Evolutionary conservation across 495 filamentous ascomycete species (phyloP), one percentile per base, ranked within the genome.

Genomic region (Lichina pygmaea): DNA sequence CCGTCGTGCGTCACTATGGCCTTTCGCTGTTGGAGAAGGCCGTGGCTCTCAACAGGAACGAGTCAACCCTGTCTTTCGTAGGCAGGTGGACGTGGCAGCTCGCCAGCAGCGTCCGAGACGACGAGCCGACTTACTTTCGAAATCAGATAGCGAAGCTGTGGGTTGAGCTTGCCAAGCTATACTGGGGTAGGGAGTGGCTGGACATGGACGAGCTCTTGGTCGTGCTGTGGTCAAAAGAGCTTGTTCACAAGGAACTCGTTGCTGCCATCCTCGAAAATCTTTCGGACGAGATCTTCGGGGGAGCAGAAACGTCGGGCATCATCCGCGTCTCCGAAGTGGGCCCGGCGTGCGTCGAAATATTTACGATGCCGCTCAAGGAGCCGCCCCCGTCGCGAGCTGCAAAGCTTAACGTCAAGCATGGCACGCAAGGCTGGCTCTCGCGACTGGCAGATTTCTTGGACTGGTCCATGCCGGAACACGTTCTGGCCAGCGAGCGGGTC

Each of bases 141-240:
- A 95, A 89, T 62, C 95, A 95, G 60, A 77, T 89, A 33, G 81
- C 84, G n/a, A 78, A 86, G 60, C 60, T 95, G 48, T 95, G 89
- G 91, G 79, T 83, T 7, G 89, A 94, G 57, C 61, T 93, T 44
- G 84, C 85, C 30, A 95, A 99, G 63, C 70, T 86, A 54, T 80
- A 72, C 53, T 99, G 91, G 91, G 83, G 66, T 8, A 64, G 70
- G 33, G 81, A 86, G 42, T 99, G 89, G 89, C 70, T 78, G 60
- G 74, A 91, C 57, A 94, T 99, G 89, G 89, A 99, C 55, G 65
- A 71, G 40, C 61, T 77, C 51, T 67, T 99, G 39, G 72, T 84
- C 39, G 71, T 70, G 47, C 67, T 94, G 24, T 97, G 91, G 91
- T 62, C 66, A n/a, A 69, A 71, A 16, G 70, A 71, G 43, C 59